These are phyloP conservation scores for Gautieria morchelliformis DNA, from an alignment of 768 basidiomycete genomes.

Conservation along the genomic window DNA sequence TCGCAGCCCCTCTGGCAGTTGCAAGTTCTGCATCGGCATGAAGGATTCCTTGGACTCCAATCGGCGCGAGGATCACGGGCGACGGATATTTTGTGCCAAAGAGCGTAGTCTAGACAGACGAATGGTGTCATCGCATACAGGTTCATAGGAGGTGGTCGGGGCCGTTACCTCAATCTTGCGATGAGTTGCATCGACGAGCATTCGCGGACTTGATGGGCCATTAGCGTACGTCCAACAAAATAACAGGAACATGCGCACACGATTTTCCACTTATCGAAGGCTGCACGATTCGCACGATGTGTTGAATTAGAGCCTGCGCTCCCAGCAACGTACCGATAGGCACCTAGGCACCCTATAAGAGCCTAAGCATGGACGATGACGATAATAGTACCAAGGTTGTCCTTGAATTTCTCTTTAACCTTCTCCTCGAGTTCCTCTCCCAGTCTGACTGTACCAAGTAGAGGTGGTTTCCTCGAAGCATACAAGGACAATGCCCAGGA, in stretches of 20 bases:
- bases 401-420: constrained; percentile 53
- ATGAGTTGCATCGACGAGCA: constrained; percentile 53
- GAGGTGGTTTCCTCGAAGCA: constrained; percentile 14
- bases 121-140: background rate
- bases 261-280: constrained; percentile 60
- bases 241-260: constrained; percentile 23
- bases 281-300: constrained; percentile 52
- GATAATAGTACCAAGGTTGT: constrained; percentile 37
- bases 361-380: background rate
- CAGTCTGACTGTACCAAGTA: constrained; percentile 48
- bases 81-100: constrained; percentile 56
- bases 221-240: background rate
- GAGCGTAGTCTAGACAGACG: constrained; percentile 4
- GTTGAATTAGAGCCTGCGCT: constrained; percentile 68
- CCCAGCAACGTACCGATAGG: constrained; percentile 70
- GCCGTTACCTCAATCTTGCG: constrained; percentile 47
- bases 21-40: constrained; percentile 65
- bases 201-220: constrained; percentile 39
- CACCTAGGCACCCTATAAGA: constrained; percentile 28
- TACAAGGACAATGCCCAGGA: constrained; percentile 15
- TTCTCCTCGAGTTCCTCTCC: constrained; percentile 52
- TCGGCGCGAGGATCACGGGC: constrained; percentile 53
- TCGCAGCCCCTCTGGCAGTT: constrained; percentile 52
- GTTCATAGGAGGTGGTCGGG: background rate
- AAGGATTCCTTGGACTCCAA: constrained; percentile 73